Evolutionary conservation across 768 basidiomycete species (phyloP), one percentile per base, ranked within the genome.

Genomic region (Mycena capillaripes): DNA sequence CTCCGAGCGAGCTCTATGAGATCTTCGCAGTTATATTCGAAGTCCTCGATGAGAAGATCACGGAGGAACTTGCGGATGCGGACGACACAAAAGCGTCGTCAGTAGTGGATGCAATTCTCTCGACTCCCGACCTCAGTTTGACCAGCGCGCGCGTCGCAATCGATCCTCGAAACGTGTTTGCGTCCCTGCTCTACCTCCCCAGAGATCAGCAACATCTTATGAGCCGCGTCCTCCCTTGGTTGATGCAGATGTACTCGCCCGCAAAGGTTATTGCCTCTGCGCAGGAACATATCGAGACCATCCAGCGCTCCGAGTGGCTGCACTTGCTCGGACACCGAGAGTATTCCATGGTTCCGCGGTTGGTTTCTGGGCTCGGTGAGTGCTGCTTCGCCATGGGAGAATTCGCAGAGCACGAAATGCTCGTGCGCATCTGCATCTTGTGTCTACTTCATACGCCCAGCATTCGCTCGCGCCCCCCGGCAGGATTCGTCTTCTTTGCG

Each of bases 401-500:
- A 4, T 70, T 70, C 57, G n/a, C 21, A 2, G 56, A 30, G 17
- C 36, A 65, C 48, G 56, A 36, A 12, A 8, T 21, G 9, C 62
- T 70, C 4, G 63, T n/a, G 36, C 62, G 40, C 3, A 14, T 65
- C 3, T 70, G 69, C 40, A 25, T 19, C 21, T 2, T 23, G 4
- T 64, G 55, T 30, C 69, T 70, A n/a, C 57, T 70, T 23, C 38
- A 65, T 34, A 70, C 69, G 8, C 69, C 69, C 4, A 65, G n/a
- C 27, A 58, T 64, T 36, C 69, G 62, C 48, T 64, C 69, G 21
- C 61, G 30, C 2, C 53, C 62, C 0, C 69, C 69, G 4, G 23
- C 69, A 1, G 69, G 69, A 4, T 70, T 70, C 38, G 42, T 59
- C 10, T 58, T 65, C 50, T 34, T 50, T 8, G 69, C 63, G 16